Evolutionary conservation across 164 flowering plant genomes (phyloP).

Genomic region (Sextonia rubra): DNA sequence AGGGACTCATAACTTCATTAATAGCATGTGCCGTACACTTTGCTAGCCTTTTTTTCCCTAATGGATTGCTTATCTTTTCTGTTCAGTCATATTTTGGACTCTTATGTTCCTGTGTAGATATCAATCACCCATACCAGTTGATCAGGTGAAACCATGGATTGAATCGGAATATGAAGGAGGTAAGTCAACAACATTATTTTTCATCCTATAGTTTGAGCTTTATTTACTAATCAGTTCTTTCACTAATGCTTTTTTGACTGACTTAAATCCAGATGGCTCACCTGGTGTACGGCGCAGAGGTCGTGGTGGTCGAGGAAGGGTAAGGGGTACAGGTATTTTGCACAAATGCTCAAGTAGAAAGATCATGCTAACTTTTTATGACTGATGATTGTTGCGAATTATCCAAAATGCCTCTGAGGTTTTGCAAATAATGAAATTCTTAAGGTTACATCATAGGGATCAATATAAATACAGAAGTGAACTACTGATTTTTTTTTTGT

Average conservation of each 20-base stretch:
- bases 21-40: not conserved
- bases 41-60: not conserved
- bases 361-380: not conserved
- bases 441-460: not conserved
- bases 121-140: conserved; percentile 46
- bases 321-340: conserved; percentile 33
- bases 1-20: not conserved
- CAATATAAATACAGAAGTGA: too few relatives aligned
- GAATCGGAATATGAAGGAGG: conserved; percentile 46
- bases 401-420: not conserved
- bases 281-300: conserved; percentile 34
- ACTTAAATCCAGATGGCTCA: conserved; percentile 23
- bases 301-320: conserved; percentile 34
- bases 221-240: too few relatives aligned
- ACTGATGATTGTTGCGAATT: too few relatives aligned
- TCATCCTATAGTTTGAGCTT: not conserved
- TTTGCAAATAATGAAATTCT: not conserved
- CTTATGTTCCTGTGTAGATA: not conserved
- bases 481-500: too few relatives aligned
- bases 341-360: not conserved
- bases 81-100: not conserved
- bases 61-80: not conserved
- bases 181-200: conserved; percentile 2
- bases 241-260: not conserved
- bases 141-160: conserved; percentile 41